Evolutionary conservation across 495 filamentous ascomycete species (phyloP).

Genomic region (Corynascus novoguineensis): DNA sequence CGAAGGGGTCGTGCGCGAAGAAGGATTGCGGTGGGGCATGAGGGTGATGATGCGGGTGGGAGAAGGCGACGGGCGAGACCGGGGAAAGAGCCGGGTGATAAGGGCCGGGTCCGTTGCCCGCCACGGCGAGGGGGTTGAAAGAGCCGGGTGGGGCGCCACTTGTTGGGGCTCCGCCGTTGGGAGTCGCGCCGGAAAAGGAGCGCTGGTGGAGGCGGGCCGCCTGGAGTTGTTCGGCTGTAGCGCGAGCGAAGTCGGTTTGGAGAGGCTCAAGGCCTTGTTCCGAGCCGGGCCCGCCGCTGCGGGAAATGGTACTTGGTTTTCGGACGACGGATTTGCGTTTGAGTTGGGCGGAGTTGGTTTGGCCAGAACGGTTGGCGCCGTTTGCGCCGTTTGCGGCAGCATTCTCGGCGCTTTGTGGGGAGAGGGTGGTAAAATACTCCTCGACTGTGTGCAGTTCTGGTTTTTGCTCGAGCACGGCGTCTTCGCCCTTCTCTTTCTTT

Average conservation of each 20-base stretch:
- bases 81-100: conserved; percentile 43
- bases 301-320: conserved; percentile 38
- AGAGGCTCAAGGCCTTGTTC: conserved; percentile 38
- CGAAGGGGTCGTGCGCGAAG: conserved; percentile 44
- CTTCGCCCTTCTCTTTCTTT: conserved; percentile 68
- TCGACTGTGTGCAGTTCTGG: conserved; percentile 89
- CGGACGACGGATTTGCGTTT: conserved; percentile 43
- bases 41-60: conserved; percentile 31
- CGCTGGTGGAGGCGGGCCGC: conserved; percentile 37
- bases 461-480: conserved; percentile 77
- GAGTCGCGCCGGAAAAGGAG: conserved; percentile 31
- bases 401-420: conserved; percentile 48
- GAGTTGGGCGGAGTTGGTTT: conserved; percentile 26
- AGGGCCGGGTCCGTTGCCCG: conserved; percentile 35
- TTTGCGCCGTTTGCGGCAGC: conserved; percentile 12
- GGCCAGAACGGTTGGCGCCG: conserved; percentile 27
- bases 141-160: conserved; percentile 18
- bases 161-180: conserved; percentile 7
- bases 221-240: conserved; percentile 28
- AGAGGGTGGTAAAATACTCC: conserved; percentile 84
- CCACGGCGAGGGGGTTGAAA: conserved; percentile 39
- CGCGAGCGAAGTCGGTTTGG: conserved; percentile 35
- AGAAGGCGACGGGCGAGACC: conserved; percentile 40
- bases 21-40: conserved; percentile 37
- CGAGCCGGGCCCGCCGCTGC: conserved; percentile 21